These are phyloP conservation scores for Yamadazyma philogaea DNA, from an alignment of 805 yeast species.

Conservation along the genomic window DNA sequence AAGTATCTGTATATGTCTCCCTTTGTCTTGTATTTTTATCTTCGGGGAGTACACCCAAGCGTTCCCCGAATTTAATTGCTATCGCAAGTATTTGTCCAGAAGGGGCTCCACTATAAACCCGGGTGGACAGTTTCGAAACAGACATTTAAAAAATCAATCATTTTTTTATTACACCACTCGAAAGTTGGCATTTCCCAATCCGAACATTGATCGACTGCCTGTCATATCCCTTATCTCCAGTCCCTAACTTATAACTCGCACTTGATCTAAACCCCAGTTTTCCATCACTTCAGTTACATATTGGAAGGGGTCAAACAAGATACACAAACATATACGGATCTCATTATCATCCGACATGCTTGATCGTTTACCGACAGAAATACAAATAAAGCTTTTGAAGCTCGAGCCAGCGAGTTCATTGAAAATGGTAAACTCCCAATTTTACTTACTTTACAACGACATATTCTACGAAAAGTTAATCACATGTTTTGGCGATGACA, in stretches of 20 bases:
- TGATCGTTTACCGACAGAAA: conserved; percentile 39
- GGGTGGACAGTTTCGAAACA: too few species aligned
- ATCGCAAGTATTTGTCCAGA: too few species aligned
- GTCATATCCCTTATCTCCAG: conserved; percentile 1
- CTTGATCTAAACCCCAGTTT: background rate
- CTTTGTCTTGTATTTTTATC: too few species aligned
- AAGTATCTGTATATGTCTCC: too few species aligned
- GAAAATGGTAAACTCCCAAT: conserved; percentile 37
- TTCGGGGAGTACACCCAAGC: too few species aligned
- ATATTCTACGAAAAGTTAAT: conserved; percentile 40
- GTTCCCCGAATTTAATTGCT: too few species aligned
- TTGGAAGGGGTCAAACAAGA: background rate
- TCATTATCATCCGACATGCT: conserved; percentile 9
- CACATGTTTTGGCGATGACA: conserved; percentile 35
- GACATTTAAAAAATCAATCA: too few species aligned
- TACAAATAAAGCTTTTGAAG: conserved; percentile 35
- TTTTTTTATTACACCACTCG: too few species aligned
- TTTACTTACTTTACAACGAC: conserved; percentile 50
- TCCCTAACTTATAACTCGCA: background rate
- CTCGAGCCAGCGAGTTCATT: conserved; percentile 32
- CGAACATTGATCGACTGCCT: too few species aligned
- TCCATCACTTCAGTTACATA: background rate
- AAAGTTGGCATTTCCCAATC: too few species aligned
- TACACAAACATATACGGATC: background rate
- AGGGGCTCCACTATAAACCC: too few species aligned